A percentile compares a stretch with the other conserved stretches of the same genome.
Conservation (phyloP, 768 basidiomycete genomes). For the Albatrellus ellisii region DNA sequence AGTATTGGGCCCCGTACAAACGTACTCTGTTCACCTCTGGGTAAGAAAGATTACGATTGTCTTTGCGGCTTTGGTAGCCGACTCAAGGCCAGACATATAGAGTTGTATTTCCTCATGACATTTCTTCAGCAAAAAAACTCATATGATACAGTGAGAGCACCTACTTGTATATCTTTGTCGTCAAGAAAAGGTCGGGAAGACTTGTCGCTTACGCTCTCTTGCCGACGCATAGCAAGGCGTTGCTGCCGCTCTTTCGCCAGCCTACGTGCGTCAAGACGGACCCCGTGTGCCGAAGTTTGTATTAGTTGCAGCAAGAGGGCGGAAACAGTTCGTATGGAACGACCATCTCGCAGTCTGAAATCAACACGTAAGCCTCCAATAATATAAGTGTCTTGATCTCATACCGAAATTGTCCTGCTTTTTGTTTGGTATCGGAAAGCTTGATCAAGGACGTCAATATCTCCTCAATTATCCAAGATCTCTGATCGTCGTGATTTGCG, state of each 20-base stretch:
- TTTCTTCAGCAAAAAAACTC: background rate
- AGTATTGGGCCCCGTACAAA: background rate
- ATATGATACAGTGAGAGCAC: constrained; percentile 3
- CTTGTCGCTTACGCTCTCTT: constrained; percentile 43
- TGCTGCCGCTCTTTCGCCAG: constrained; percentile 53
- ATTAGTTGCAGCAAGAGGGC: constrained; percentile 92
- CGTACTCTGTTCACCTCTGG: constrained; percentile 15
- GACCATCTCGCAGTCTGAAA: constrained; percentile 76
- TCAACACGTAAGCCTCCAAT: background rate
- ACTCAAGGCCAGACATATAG: constrained; percentile 62
- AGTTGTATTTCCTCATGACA: constrained; percentile 59
- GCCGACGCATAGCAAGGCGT: constrained; percentile 43
- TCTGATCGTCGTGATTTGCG: constrained; percentile 79
- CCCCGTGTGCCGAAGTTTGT: constrained; percentile 85
- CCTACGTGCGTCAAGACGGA: constrained; percentile 53
- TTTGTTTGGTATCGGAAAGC: constrained; percentile 80
- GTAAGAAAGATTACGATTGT: constrained; percentile 40
- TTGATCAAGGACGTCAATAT: constrained; percentile 84
- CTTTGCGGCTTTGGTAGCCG: constrained; percentile 74
- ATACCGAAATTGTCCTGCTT: constrained; percentile 80
- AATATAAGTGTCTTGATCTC: constrained; percentile 15
- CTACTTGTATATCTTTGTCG: constrained; percentile 55
- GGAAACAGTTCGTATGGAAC: constrained; percentile 86
- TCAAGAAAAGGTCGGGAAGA: constrained; percentile 33
- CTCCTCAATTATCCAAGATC: constrained; percentile 97